These are phyloP conservation scores for Penicillium brasilianum DNA, from an alignment of 2,329 filamentous ascomycete species.

Conservation along the genomic window DNA sequence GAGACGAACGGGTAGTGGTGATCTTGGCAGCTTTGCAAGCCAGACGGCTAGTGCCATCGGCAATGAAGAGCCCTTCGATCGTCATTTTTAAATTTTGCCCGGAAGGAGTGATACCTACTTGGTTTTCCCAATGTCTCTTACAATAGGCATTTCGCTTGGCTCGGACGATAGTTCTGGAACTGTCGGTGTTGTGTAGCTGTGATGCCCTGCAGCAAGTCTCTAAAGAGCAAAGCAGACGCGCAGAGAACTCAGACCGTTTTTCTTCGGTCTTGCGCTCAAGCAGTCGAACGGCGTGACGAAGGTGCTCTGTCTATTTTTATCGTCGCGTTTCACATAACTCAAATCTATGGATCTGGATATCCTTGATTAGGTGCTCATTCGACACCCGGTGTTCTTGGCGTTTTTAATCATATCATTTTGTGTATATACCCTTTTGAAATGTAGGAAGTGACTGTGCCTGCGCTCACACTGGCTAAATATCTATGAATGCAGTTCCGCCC, in stretches of 20 bases:
- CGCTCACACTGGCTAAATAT: neutral
- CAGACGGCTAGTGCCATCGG: slow-evolving; percentile 39
- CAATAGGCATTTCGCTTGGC: neutral
- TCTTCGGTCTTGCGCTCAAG: neutral
- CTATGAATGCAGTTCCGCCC: slow-evolving; percentile 1
- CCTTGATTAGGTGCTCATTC: slow-evolving; percentile 14
- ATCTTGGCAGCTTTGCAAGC: slow-evolving; percentile 61
- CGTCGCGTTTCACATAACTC: slow-evolving; percentile 14
- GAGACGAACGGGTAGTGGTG: slow-evolving; percentile 81
- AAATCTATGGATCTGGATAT: slow-evolving; percentile 26
- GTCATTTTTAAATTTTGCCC: slow-evolving; percentile 27
- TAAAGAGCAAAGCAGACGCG: too few relatives aligned
- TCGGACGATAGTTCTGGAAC: slow-evolving; percentile 1
- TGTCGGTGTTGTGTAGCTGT: neutral
- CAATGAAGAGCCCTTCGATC: slow-evolving; percentile 41
- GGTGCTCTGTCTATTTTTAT: slow-evolving; percentile 11
- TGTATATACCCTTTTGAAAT: slow-evolving; percentile 16
- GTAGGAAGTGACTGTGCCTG: slow-evolving; percentile 7
- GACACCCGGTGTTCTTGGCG: slow-evolving; percentile 7
- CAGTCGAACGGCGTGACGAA: slow-evolving; percentile 10
- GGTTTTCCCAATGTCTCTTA: neutral
- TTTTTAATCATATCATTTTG: slow-evolving; percentile 6
- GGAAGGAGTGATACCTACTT: neutral
- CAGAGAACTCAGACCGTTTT: neutral
- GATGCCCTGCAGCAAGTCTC: neutral